Evolutionary conservation across 177 flowering plant genomes (phyloP), one percentile per base, ranked within the genome.

Genomic region (Vitis hybrid): DNA sequence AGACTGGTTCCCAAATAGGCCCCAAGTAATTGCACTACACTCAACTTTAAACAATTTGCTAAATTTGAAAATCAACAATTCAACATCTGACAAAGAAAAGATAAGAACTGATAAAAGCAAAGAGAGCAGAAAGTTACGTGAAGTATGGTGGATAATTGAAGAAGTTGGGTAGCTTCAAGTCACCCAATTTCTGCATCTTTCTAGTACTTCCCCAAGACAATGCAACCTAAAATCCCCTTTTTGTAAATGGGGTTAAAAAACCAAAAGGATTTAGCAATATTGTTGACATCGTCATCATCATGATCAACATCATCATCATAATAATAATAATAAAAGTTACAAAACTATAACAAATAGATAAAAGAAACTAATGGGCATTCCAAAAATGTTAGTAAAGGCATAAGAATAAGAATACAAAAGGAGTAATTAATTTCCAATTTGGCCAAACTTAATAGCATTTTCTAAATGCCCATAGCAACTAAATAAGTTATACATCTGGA

Each of bases 91-190:
- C 27, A 13, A 1, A 11, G 60, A 54, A 51, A 52, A 24, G 10
- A 64, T 15, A 24, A n/a, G 14, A 59, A 50, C 2, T 13, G 54
- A 30, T 14, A 12, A 2, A 51, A 51, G 27, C 3, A 12, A 35
- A 48, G 49, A 60, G 27, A 14, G 46, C 15, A 68, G 65, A 67
- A 62, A 52, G 30, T 75, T 88, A 89, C 90, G 94, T 91, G 83
- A 90, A 91, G 75, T 91, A 90, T 1, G 94, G 97, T 1, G 97
- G 94, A 73, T 91, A 91, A 74, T 87, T 88, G 87, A 90, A 91
- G 87, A 91, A 91, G n/a, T 82, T 89, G 6, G 94, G 97, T 30
- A 88, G 82, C 81, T 90, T 91, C 75, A 84, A 90, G 67, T 90
- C 88, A 15, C 97, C 97, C 81, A 91, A 55, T 74, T 82, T 91